Evolutionary conservation across 495 filamentous ascomycete species (phyloP).

Genomic region (Pyronema domesticum): DNA sequence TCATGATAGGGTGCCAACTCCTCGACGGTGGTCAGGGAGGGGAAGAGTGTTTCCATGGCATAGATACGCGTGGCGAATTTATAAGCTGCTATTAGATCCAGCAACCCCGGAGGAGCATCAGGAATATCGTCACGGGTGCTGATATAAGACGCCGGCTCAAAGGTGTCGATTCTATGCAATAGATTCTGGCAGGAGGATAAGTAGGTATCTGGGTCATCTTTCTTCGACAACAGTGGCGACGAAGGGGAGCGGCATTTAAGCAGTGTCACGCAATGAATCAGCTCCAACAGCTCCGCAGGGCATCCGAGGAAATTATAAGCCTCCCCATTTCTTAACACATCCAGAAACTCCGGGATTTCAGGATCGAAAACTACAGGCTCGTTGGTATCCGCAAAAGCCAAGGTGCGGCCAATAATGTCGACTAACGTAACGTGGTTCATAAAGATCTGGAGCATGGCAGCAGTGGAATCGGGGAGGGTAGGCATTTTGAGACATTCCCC

Average conservation of each 20-base stretch:
- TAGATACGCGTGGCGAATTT: slow-evolving; percentile 21
- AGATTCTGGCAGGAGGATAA: background rate
- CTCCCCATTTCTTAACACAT: slow-evolving; percentile 15
- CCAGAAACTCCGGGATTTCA: slow-evolving; percentile 12
- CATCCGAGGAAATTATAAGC: slow-evolving; percentile 24
- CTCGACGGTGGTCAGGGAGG: background rate
- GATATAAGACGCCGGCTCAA: slow-evolving; percentile 11
- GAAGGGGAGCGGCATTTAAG: slow-evolving; percentile 7
- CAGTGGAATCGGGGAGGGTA: slow-evolving; percentile 12
- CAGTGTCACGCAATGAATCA: slow-evolving; percentile 17
- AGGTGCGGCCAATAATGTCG: slow-evolving; percentile 23
- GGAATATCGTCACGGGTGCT: slow-evolving; percentile 8
- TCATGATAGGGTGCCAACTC: background rate
- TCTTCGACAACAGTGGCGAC: background rate
- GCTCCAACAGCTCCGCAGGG: slow-evolving; percentile 18
- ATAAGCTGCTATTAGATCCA: slow-evolving; percentile 18
- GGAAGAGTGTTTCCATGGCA: slow-evolving; percentile 4
- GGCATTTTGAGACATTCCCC: slow-evolving; percentile 13
- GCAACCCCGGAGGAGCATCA: slow-evolving; percentile 1
- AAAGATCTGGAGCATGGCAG: slow-evolving; percentile 16
- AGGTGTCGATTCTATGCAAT: slow-evolving; percentile 11
- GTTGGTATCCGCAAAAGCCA: slow-evolving; percentile 12
- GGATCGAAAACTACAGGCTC: background rate
- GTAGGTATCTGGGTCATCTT: background rate
- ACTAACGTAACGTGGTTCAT: slow-evolving; percentile 22